Base-by-base conservation (phyloP, 225 moss, liverwort and hornwort genomes). In the Ulota crispa region DNA sequence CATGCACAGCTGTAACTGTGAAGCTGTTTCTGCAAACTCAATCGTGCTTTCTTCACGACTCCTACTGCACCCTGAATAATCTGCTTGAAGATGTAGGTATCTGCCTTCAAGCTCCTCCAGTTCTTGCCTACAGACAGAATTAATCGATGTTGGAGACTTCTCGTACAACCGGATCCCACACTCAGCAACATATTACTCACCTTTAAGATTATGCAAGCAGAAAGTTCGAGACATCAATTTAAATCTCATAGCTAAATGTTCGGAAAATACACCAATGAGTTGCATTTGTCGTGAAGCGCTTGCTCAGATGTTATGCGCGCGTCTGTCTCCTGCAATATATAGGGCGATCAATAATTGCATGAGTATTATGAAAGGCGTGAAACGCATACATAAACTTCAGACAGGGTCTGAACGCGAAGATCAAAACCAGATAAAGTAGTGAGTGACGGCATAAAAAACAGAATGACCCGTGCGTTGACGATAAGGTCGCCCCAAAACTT, bases 321-420 rank as follows among this genome's bases (percentile, higher is more conserved):
- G 68, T 89, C 92, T 82, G 91, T 84, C 80, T 93, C 95, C 93
- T 92, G 92, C 82, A 83, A 87, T 28, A 56, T 64, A 74, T 72
- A 68, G 42, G 63, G 78, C 57, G 54, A 45, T 19, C 65, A 72
- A 77, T 76, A 59, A 81, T 56, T 45, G 57, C 39, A 78, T 60
- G 39, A 31, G 53, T 42, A 64, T 55, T 55, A 80, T 65, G 43
- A 43, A 43, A 13, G 13, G 43, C 43, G 43, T 12, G 27, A 76
- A 70, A 68, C 37, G 27, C 16, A 52, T 42, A 4, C 36, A 76
- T 64, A 18, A 68, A 84, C 36, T 64, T 53, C 65, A 68, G 18
- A 64, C 45, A 70, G 21, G 36, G 43, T 7, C 65, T 79, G 16
- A 65, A 36, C 59, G 59, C 27, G 41, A 21, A 55, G 34, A 54